Evolutionary conservation across 2,329 filamentous ascomycete genomes (phyloP).

Genomic region (Chrysoporthe puriensis): DNA sequence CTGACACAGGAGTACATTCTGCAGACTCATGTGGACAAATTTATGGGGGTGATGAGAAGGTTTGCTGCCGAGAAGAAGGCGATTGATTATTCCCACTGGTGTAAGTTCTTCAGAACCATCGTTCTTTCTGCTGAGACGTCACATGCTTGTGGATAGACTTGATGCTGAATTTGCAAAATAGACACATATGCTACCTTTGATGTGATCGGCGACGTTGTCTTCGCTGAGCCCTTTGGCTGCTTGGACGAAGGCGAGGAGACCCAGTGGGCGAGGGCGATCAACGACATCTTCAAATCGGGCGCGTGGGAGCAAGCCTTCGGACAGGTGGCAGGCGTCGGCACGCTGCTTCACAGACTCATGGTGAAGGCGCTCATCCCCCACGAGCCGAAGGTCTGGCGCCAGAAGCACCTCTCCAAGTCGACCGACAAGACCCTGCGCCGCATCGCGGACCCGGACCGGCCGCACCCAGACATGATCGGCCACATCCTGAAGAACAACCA

Average conservation of each 20-base stretch:
- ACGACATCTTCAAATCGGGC: slow-evolving; percentile 35
- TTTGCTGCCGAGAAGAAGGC: slow-evolving; percentile 22
- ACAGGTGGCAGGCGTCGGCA: slow-evolving; percentile 34
- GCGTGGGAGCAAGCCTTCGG: slow-evolving; percentile 35
- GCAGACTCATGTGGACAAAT: slow-evolving; percentile 32
- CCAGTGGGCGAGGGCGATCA: slow-evolving; percentile 52
- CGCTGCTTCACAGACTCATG: slow-evolving; percentile 32
- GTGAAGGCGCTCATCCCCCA: slow-evolving; percentile 32
- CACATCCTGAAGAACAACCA: slow-evolving; percentile 32
- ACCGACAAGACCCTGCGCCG: slow-evolving; percentile 27
- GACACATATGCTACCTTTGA: slow-evolving; percentile 48
- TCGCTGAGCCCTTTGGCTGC: slow-evolving; percentile 55
- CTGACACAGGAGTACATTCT: slow-evolving; percentile 34
- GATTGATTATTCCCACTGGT: slow-evolving; percentile 35
- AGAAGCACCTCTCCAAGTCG: slow-evolving; percentile 11
- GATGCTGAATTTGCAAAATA: slow-evolving; percentile 27
- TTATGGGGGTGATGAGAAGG: slow-evolving; percentile 30
- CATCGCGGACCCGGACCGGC: slow-evolving; percentile 24
- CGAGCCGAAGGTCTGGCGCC: slow-evolving; percentile 20
- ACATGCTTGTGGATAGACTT: background rate
- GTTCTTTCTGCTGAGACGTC: background rate
- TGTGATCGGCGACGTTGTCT: slow-evolving; percentile 56
- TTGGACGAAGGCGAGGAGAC: slow-evolving; percentile 52
- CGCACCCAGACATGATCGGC: slow-evolving; percentile 33
- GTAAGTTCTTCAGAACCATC: slow-evolving; percentile 27